Percentiles rank a stretch among this genome's conserved stretches.
phyloP scores from a whole-genome alignment of 129 eudicot species.

The Logfia minima region DNA sequence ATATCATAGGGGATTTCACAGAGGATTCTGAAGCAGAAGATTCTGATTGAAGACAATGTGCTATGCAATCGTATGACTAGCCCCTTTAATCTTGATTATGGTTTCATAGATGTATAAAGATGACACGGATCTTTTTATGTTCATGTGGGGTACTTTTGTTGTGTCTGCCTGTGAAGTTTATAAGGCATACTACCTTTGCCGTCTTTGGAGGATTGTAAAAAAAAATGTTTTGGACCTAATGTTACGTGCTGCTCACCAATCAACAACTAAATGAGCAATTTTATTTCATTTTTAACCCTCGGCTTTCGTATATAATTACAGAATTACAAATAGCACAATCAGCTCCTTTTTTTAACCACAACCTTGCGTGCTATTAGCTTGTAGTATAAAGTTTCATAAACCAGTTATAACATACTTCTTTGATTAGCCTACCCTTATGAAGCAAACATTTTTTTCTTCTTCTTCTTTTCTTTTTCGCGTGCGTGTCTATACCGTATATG shows the following conservation, averaged over 20 bases:
- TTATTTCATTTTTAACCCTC: too few species aligned
- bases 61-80: constrained; percentile 10
- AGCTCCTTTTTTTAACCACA: too few species aligned
- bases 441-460: too few species aligned
- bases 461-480: too few species aligned
- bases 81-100: background rate
- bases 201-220: constrained; percentile 25
- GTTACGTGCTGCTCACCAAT: too few species aligned
- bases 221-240: constrained; percentile 25
- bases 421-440: too few species aligned
- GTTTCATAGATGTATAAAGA: background rate
- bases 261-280: too few species aligned
- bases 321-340: too few species aligned
- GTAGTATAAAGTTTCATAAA: too few species aligned
- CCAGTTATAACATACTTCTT: too few species aligned
- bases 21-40: constrained; percentile 47
- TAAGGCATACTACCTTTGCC: constrained; percentile 26
- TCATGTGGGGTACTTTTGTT: constrained; percentile 25
- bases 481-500: background rate
- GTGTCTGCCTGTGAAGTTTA: constrained; percentile 14
- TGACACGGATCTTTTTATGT: background rate
- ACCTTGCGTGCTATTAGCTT: too few species aligned
- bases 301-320: too few species aligned
- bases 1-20: constrained; percentile 76
- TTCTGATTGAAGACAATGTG: constrained; percentile 23